These are phyloP conservation scores for Prasinococcaceae sp. DNA, from an alignment of 139 green algal species.

Conservation along the genomic window DNA sequence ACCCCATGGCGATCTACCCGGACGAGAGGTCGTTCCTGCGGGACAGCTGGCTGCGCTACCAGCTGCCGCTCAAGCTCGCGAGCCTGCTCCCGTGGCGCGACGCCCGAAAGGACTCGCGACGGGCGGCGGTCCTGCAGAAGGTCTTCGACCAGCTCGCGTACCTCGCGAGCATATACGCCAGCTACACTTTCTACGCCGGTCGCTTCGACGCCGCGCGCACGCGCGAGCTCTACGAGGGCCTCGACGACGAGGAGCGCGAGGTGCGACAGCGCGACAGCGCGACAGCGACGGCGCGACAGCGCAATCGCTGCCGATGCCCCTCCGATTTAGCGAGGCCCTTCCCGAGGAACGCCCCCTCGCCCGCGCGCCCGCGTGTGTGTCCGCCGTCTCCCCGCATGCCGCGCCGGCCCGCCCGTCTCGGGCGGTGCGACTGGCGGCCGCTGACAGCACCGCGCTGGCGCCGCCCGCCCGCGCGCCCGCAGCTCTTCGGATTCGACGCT, in stretches of 20 bases:
- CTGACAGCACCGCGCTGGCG: neutral
- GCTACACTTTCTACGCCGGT: conserved; percentile 17
- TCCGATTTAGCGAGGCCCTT: neutral
- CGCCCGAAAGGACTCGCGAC: neutral
- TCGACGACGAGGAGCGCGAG: no score
- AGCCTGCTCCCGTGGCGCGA: neutral
- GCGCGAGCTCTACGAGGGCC: neutral
- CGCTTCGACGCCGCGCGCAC: conserved; percentile 2
- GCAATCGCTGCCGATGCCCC: neutral
- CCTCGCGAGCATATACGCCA: conserved; percentile 14
- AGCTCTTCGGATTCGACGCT: conserved; percentile 23
- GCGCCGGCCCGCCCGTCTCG: neutral
- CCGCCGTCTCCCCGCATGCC: conserved; percentile 5
- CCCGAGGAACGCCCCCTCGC: neutral
- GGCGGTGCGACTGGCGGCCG: neutral
- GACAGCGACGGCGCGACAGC: no score
- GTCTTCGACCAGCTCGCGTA: conserved; percentile 19
- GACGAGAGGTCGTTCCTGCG: neutral
- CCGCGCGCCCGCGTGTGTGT: neutral
- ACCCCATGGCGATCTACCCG: conserved; percentile 8
- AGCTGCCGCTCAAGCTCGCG: conserved; percentile 9
- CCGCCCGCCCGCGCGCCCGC: neutral
- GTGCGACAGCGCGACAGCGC: no score
- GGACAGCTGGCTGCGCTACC: conserved; percentile 17
- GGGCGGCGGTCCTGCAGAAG: conserved; percentile 10